Evolutionary conservation across 2,329 filamentous ascomycete genomes (phyloP).

Genomic region (Pseudohalonectria lignicola): DNA sequence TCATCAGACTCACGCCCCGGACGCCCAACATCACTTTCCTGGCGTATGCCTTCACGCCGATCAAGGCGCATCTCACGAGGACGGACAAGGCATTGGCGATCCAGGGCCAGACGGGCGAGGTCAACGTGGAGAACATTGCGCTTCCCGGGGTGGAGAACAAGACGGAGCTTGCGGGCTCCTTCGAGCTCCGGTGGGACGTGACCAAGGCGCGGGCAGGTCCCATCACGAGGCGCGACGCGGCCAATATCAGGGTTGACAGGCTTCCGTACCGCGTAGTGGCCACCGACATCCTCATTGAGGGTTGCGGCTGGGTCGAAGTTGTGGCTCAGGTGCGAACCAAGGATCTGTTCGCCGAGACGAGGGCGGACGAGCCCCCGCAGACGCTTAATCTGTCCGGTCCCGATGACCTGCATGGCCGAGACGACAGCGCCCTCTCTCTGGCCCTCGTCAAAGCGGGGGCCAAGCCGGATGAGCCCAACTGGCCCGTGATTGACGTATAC

Average conservation of each 20-base stretch:
- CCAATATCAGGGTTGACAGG: conserved; percentile 50
- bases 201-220: conserved; percentile 70
- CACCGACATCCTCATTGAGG: conserved; percentile 80
- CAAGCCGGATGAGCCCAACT: conserved; percentile 23
- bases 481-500: conserved; percentile 74
- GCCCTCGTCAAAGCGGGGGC: conserved; percentile 4
- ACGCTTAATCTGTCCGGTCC: conserved; percentile 17
- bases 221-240: conserved; percentile 51
- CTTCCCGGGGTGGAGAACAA: conserved; percentile 42
- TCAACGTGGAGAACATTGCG: conserved; percentile 53
- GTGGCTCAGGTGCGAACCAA: conserved; percentile 65
- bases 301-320: conserved; percentile 87
- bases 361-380: conserved; percentile 12
- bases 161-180: conserved; percentile 62
- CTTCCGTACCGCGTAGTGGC: conserved; percentile 73
- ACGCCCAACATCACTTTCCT: conserved; percentile 57
- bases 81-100: conserved; percentile 71
- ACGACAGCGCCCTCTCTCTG: conserved; percentile 1
- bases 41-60: conserved; percentile 76
- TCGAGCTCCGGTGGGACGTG: conserved; percentile 69
- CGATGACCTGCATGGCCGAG: conserved; percentile 10
- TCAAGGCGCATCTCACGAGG: conserved; percentile 64
- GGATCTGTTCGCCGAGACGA: conserved; percentile 22
- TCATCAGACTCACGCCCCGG: conserved; percentile 77
- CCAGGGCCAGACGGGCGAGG: conserved; percentile 51